Evolutionary conservation across 768 basidiomycete genomes (phyloP), one percentile per base, ranked within the genome.

Genomic region (Sporobolomyces phaffii): DNA sequence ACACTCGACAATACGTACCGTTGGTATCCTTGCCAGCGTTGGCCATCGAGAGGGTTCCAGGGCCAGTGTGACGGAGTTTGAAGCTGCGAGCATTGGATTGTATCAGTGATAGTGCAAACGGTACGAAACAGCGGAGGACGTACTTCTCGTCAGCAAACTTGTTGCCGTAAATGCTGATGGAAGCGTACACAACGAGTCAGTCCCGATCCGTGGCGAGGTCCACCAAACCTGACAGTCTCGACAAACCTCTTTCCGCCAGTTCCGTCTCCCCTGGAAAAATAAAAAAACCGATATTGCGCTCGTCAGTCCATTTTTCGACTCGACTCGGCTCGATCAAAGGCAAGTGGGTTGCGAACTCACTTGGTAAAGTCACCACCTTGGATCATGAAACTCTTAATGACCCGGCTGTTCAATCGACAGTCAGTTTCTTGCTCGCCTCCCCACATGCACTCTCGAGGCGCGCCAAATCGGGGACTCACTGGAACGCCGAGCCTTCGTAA

Each of bases 351-450:
- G n/a, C n/a, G n/a, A n/a, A 50, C 60, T 20, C 26, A 84, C 88
- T 74, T 78, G 88, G 90, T 96, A 80, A 97, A 99, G 81, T 97
- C 94, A 80, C 94, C 94, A 75, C 93, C 93, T 80, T 97, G 93
- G 73, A 94, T 91, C 90, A 89, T 68, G 65, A 72, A 64, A 36
- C 44, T 33, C 69, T 72, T 68, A 56, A 60, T 52, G 34, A 53
- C 50, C 5, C 41, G 44, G 48, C 57, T 50, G 43, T 14, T 60
- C 59, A 34, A n/a, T n/a, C n/a, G n/a, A n/a, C n/a, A 74, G 84
- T 14, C 43, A 54, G 36, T 24, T 57, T 40, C 22, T 22, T 26
- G 34, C 15, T 4, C n/a, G n/a, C n/a, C n/a, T n/a, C n/a, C 6
- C 5, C 20, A 14, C 20, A 20, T 22, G 38, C n/a, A 7, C 5